Percentiles rank a stretch among this genome's conserved stretches.
phyloP scores from a whole-genome alignment of 176 grass and related monocot species.

The Pontederia crassipes region DNA sequence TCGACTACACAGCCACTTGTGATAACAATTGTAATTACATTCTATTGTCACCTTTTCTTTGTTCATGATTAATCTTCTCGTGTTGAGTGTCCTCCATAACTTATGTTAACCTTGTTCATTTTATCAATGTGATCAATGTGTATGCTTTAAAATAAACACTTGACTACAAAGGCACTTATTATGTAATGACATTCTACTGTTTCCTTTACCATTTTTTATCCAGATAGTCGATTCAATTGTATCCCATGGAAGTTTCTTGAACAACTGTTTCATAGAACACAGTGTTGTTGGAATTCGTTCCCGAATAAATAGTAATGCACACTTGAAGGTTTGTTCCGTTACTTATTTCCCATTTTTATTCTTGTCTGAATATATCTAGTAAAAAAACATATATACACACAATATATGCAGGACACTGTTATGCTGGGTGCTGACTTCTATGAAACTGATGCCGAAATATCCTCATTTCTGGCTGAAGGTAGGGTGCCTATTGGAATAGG shows the following conservation, averaged over 20 bases:
- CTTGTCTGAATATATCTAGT: neutral
- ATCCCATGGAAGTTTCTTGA: constrained; percentile 84
- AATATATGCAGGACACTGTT: constrained; percentile 54
- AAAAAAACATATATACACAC: too few relatives aligned
- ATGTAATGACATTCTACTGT: neutral
- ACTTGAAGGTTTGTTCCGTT: constrained; percentile 49
- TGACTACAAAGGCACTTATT: neutral
- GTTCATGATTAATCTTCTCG: too few relatives aligned
- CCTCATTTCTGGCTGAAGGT: constrained; percentile 42
- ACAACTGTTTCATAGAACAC: constrained; percentile 59
- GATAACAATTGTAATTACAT: too few relatives aligned
- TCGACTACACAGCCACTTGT: too few relatives aligned
- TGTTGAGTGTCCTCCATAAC: too few relatives aligned
- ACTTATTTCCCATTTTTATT: neutral
- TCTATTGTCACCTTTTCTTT: too few relatives aligned
- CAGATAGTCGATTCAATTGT: constrained; percentile 80
- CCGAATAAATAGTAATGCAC: constrained; percentile 53
- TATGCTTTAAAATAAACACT: too few relatives aligned
- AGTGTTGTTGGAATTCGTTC: constrained; percentile 76
- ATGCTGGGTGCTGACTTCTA: constrained; percentile 91
- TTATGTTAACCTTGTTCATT: too few relatives aligned
- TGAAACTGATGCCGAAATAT: constrained; percentile 64
- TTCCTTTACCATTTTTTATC: constrained; percentile 13
- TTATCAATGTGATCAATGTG: too few relatives aligned
- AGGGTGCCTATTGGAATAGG: constrained; percentile 79